Evolutionary conservation across 2,329 filamentous ascomycete genomes (phyloP).

Genomic region (Pseudogymnoascus sp.): DNA sequence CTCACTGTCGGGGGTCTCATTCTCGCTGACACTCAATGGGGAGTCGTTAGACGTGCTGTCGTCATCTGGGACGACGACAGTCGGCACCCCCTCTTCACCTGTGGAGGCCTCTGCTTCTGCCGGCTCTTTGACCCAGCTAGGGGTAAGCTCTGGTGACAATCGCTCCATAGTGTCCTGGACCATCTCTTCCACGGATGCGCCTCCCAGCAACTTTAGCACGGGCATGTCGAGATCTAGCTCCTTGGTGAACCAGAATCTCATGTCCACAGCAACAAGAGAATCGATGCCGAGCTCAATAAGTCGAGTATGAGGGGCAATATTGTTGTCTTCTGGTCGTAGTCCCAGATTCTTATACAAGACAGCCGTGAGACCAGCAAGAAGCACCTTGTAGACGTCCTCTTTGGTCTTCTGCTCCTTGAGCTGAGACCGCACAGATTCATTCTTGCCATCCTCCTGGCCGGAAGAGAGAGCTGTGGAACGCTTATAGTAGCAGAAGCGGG

Average conservation of each 20-base stretch:
- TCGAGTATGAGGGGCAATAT: not conserved
- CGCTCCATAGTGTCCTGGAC: not conserved
- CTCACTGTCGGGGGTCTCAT: not conserved
- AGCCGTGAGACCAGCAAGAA: not conserved
- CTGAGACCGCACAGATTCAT: not conserved
- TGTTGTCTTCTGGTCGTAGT: not conserved
- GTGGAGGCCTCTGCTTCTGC: not conserved
- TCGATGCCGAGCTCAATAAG: constrained; percentile 4
- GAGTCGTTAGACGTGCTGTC: not conserved
- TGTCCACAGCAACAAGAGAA: constrained; percentile 8
- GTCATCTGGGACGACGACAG: not conserved
- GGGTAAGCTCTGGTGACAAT: not conserved
- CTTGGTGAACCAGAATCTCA: constrained; percentile 8
- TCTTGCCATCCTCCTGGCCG: not conserved
- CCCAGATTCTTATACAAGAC: not conserved
- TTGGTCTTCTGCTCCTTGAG: not conserved
- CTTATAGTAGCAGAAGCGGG: not conserved
- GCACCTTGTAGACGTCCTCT: not conserved
- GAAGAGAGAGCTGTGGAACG: not conserved
- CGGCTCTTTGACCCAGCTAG: not conserved
- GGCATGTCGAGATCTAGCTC: constrained; percentile 32
- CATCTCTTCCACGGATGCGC: constrained; percentile 19
- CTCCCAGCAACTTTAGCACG: constrained; percentile 37
- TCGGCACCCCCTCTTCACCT: not conserved
- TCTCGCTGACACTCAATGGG: not conserved